Evolutionary conservation across 192 early-diverging fungal genomes (phyloP).

Genomic region (Mortierella claussenii): DNA sequence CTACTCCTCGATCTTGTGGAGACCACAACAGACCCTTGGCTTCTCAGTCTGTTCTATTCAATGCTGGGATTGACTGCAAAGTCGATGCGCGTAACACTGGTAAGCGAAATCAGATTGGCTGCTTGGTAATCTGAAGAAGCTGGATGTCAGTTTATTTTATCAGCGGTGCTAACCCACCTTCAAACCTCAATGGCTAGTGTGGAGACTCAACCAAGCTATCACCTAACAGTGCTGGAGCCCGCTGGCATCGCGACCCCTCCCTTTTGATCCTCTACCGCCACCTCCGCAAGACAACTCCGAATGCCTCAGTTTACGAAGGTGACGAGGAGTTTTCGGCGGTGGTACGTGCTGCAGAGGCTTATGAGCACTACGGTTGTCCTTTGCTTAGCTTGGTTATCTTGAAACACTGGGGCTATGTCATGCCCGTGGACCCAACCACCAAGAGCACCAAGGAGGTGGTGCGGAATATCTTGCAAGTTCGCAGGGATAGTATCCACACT

Average conservation of each 20-base stretch:
- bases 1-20: conserved; percentile 25
- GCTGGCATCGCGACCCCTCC: conserved; percentile 67
- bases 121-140: too few relatives aligned
- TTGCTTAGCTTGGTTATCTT: conserved; percentile 80
- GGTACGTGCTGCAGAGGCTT: conserved; percentile 67
- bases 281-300: conserved; percentile 63
- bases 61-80: conserved; percentile 66
- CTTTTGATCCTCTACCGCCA: conserved; percentile 78
- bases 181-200: too few relatives aligned
- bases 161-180: too few relatives aligned
- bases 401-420: conserved; percentile 56
- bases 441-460: conserved; percentile 12
- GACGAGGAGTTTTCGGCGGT: conserved; percentile 73
- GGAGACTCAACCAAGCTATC: too few relatives aligned
- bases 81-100: conserved; percentile 70
- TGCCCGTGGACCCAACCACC: conserved; percentile 24
- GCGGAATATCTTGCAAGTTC: conserved; percentile 23
- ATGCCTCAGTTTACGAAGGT: conserved; percentile 57
- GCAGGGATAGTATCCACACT: conserved; percentile 22
- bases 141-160: too few relatives aligned
- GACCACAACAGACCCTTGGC: conserved; percentile 39
- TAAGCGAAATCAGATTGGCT: conserved; percentile 35
- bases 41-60: conserved; percentile 37
- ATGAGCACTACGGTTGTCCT: conserved; percentile 84
- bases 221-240: not conserved